These are phyloP conservation scores for Salix udensis DNA, from an alignment of 345 rosid genomes.

Conservation along the genomic window DNA sequence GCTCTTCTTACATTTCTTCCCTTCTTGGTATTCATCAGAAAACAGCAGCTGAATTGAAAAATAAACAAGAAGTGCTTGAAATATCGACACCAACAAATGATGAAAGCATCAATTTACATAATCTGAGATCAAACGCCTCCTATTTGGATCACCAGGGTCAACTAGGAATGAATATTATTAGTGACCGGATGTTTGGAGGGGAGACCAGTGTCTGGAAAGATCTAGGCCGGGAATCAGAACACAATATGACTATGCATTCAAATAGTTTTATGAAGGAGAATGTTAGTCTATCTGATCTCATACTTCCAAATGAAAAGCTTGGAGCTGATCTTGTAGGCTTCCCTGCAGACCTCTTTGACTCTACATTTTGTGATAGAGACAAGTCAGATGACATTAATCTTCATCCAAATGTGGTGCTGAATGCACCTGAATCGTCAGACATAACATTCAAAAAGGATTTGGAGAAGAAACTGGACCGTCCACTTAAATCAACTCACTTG, in stretches of 20 bases:
- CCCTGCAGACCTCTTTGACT: conserved; percentile 32
- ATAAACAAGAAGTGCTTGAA: conserved; percentile 36
- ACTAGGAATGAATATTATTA: conserved; percentile 28
- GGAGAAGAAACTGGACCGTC: conserved; percentile 31
- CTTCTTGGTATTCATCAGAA: conserved; percentile 28
- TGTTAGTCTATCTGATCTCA: conserved; percentile 31
- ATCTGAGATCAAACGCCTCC: conserved; percentile 22
- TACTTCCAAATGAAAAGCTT: conserved; percentile 45
- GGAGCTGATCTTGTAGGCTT: conserved; percentile 23
- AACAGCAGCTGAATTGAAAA: conserved; percentile 29
- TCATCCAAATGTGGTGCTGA: conserved; percentile 27
- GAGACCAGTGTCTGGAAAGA: conserved; percentile 43
- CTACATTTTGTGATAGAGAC: conserved; percentile 27
- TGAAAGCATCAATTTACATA: conserved; percentile 31
- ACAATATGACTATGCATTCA: conserved; percentile 24
- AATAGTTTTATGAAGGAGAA: conserved; percentile 29
- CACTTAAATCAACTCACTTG: conserved; percentile 32
- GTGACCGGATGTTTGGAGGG: conserved; percentile 29
- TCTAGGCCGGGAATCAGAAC: conserved; percentile 25
- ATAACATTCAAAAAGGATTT: conserved; percentile 32
- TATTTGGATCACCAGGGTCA: conserved; percentile 39
- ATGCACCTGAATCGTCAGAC: conserved; percentile 37
- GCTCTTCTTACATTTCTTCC: conserved; percentile 31
- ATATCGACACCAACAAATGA: conserved; percentile 34
- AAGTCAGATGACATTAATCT: conserved; percentile 29